Evolutionary conservation across 495 filamentous ascomycete species (phyloP).

Genomic region (Penicillium parvum): DNA sequence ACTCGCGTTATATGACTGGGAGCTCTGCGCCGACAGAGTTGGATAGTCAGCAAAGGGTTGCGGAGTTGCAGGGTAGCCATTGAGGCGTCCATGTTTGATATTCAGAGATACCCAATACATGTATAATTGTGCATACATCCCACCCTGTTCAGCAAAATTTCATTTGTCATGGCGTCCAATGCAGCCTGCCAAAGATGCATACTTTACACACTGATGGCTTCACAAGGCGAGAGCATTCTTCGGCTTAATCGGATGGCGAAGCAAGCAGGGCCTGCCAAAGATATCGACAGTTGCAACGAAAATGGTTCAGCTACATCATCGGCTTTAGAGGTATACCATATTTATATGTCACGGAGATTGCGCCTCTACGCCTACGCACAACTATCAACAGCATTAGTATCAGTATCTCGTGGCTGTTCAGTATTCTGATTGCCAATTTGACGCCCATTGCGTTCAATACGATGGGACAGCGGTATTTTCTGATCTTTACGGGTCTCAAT

Average conservation of each 20-base stretch:
- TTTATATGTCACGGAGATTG: conserved; percentile 51
- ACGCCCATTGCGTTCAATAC: conserved; percentile 20
- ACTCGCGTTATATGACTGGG: background rate
- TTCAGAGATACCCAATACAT: conserved; percentile 12
- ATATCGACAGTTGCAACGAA: conserved; percentile 36
- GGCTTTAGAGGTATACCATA: conserved; percentile 53
- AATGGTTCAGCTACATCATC: conserved; percentile 49
- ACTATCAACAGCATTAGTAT: conserved; percentile 46
- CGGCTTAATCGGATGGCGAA: too few relatives aligned
- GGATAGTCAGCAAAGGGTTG: background rate
- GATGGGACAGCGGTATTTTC: conserved; percentile 20
- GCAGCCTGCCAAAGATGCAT: too few relatives aligned
- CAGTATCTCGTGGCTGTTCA: conserved; percentile 44
- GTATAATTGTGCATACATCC: too few relatives aligned
- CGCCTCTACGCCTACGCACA: conserved; percentile 44
- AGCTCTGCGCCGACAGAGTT: conserved; percentile 11
- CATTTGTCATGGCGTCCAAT: too few relatives aligned
- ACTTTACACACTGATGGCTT: too few relatives aligned
- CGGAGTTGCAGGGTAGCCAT: conserved; percentile 9
- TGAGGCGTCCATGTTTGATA: background rate
- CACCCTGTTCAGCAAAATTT: too few relatives aligned
- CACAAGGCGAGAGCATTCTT: too few relatives aligned
- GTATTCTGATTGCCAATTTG: conserved; percentile 18
- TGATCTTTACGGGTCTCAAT: conserved; percentile 45
- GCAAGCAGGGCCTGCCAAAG: conserved; percentile 24